Conservation (phyloP, 148 eudicot genomes). For the Vaccinium macrocarpon region DNA sequence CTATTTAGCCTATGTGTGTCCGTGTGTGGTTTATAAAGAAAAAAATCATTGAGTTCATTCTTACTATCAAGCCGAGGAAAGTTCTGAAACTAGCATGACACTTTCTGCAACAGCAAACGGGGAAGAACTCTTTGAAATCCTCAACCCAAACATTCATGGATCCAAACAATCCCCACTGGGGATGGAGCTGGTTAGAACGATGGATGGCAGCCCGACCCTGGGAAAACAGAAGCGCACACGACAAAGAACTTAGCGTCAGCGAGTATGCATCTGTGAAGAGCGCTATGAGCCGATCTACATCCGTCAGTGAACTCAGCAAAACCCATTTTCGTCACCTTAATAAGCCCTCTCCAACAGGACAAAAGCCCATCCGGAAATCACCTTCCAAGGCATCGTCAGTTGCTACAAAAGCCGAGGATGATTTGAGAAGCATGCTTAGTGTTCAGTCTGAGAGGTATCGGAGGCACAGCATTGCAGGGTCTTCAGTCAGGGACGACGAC, state of each 20-base stretch:
- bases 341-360: slow-evolving; percentile 44
- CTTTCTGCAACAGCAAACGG: slow-evolving; percentile 41
- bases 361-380: slow-evolving; percentile 44
- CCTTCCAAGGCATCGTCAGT: slow-evolving; percentile 36
- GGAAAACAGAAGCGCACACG: slow-evolving; percentile 44
- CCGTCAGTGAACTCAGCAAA: slow-evolving; percentile 41
- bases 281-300: slow-evolving; percentile 29
- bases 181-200: slow-evolving; percentile 96
- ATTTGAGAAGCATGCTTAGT: slow-evolving; percentile 47
- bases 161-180: slow-evolving; percentile 91
- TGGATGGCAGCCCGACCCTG: slow-evolving; percentile 96
- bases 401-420: slow-evolving; percentile 32
- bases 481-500: slow-evolving; percentile 72
- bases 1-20: not conserved
- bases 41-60: not conserved
- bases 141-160: slow-evolving; percentile 71
- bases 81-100: not conserved
- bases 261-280: slow-evolving; percentile 53
- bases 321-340: slow-evolving; percentile 35
- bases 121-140: slow-evolving; percentile 54
- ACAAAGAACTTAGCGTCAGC: slow-evolving; percentile 35
- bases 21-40: not conserved
- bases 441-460: slow-evolving; percentile 48
- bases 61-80: not conserved
- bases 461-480: slow-evolving; percentile 82